Conservation (phyloP, 345 rosid genomes). For the Capsella bursapastoris region DNA sequence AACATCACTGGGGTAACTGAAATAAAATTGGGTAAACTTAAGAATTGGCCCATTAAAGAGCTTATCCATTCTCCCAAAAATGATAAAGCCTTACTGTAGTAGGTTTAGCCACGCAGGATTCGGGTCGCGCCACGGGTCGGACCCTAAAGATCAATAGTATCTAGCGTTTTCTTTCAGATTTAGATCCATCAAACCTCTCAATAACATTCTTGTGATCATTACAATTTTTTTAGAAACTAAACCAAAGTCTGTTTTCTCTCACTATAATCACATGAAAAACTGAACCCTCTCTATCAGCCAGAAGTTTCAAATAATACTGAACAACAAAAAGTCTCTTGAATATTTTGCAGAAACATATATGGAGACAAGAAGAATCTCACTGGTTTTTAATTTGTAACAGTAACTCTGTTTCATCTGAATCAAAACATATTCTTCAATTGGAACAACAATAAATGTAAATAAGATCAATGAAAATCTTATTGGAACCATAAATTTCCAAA, state of each 20-base stretch:
- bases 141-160: neutral
- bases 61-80: neutral
- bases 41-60: neutral
- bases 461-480: neutral
- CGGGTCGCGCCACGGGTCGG: conserved; percentile 1
- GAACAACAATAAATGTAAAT: neutral
- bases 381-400: neutral
- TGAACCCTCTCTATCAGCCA: neutral
- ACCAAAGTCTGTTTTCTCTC: neutral
- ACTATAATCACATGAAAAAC: neutral
- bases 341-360: neutral
- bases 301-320: neutral
- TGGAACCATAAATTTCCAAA: neutral
- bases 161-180: neutral
- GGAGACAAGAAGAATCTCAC: conserved; percentile 5
- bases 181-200: too few relatives aligned
- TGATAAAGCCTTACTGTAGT: too few relatives aligned
- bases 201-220: too few relatives aligned
- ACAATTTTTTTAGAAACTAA: too few relatives aligned
- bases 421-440: conserved; percentile 3
- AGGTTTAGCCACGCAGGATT: neutral
- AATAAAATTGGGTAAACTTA: neutral
- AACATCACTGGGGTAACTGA: neutral
- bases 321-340: neutral
- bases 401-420: conserved; percentile 2